These are phyloP conservation scores for Physcomitrellopsis africana DNA, from an alignment of 225 moss, liverwort and hornwort genomes.

Conservation along the genomic window DNA sequence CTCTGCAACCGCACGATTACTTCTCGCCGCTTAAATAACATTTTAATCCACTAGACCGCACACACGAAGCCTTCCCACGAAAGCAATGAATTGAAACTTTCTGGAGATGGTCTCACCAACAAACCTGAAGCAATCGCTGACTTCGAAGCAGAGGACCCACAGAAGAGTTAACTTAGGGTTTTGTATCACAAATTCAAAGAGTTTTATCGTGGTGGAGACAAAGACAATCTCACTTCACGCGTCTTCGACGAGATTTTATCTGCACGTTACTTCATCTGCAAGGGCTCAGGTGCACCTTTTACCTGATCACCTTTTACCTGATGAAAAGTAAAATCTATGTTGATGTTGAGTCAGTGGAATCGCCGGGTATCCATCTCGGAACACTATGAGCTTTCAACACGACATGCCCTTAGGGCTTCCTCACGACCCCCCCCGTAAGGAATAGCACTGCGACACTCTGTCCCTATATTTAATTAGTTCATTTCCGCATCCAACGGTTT, in stretches of 20 bases:
- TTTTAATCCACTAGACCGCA: background rate
- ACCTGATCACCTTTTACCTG: too few relatives aligned
- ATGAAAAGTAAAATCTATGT: too few relatives aligned
- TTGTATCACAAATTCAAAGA: background rate
- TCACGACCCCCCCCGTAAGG: too few relatives aligned
- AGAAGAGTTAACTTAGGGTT: slow-evolving; percentile 2
- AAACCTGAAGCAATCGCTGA: slow-evolving; percentile 31
- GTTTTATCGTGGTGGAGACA: too few relatives aligned
- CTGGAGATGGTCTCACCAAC: background rate
- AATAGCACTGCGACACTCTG: too few relatives aligned
- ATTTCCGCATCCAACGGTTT: too few relatives aligned
- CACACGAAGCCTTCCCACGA: background rate
- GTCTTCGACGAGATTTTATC: too few relatives aligned
- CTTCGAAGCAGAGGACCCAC: background rate
- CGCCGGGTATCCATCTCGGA: slow-evolving; percentile 44
- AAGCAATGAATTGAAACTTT: background rate
- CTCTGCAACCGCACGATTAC: background rate
- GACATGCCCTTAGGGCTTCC: too few relatives aligned
- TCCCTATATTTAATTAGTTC: too few relatives aligned
- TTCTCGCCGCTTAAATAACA: background rate
- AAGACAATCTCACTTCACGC: too few relatives aligned
- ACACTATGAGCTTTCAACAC: slow-evolving; percentile 25
- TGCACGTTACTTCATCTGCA: too few relatives aligned
- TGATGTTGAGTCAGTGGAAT: background rate
- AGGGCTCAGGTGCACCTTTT: too few relatives aligned